Evolutionary conservation across 192 early-diverging fungal genomes (phyloP), one percentile per base, ranked within the genome.

Genomic region (Coemansia sp.): DNA sequence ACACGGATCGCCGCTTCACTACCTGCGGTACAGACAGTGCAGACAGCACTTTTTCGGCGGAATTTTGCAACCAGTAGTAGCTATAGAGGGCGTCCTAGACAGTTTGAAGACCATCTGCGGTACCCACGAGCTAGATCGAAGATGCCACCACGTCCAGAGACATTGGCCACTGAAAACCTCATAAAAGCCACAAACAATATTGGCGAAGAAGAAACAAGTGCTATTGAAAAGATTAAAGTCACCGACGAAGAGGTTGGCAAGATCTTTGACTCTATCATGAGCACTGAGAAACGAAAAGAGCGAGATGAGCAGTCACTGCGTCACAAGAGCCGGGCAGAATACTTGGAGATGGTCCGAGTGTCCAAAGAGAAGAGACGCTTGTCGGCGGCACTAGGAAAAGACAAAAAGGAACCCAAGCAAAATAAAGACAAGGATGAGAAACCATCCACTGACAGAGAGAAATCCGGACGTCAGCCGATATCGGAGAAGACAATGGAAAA

Each of bases 221-320:
- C 70, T 26, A 40, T 81, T 15, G 74, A 76, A 18, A 54, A 58
- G 19, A 67, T 81, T 58, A 65, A 61, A 13, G 43, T 83, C 42
- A 74, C 80, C 1, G 80, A 83, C 54, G 67, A 77, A 15, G 80
- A 83, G 19, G 64, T 83, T 44, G 62, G 40, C 69, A 67, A 64
- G 63, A 83, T 83, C 49, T 83, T 71, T 58, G 66, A 77, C 44
- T 74, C 80, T 32, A 68, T 83, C 16, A 77, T 83, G 71, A 63
- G 69, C 16, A 21, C 72, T 0, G 59, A 42, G 3, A 63, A 67
- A 38, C 79, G 79, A 10, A 49, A 64, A 52, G 41, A 48, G 61
- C 63, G 63, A 12, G 79, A 81, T 58, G 65, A 72, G 32, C 79
- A 76, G 68, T 81, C 79, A 19, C 21, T 81, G 32, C 64, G 72